These are phyloP conservation scores for Apium graveolens DNA, from an alignment of 129 eudicot species.

Conservation along the genomic window DNA sequence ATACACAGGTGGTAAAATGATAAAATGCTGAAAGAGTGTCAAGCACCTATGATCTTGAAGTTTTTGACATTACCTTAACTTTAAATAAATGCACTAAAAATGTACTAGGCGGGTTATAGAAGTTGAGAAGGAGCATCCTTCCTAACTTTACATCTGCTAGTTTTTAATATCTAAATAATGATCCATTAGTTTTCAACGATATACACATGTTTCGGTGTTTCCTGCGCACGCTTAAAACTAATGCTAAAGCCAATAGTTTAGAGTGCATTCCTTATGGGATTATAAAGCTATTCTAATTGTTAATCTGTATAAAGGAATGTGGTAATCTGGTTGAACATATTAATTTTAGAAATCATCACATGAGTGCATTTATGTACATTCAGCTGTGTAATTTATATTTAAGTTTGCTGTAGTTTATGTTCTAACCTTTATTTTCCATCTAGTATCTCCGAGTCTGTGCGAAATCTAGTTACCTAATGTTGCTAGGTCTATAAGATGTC, in stretches of 20 bases:
- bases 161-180: too few species aligned
- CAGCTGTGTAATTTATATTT: not conserved
- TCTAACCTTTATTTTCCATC: not conserved
- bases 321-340: not conserved
- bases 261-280: not conserved
- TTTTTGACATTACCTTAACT: not conserved
- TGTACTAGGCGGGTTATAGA: not conserved
- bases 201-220: not conserved
- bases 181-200: too few species aligned
- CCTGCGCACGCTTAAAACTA: not conserved
- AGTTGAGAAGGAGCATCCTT: not conserved
- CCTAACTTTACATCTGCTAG: not conserved
- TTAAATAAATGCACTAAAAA: not conserved
- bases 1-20: too few species aligned
- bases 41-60: not conserved
- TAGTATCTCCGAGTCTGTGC: not conserved
- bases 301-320: not conserved
- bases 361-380: not conserved
- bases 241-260: not conserved
- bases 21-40: not conserved
- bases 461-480: not conserved
- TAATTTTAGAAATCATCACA: too few species aligned
- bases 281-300: not conserved
- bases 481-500: not conserved
- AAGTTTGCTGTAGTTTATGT: not conserved